phyloP scores from a whole-genome alignment of 2,329 filamentous ascomycete species.

The Diaporthe ampelina region DNA sequence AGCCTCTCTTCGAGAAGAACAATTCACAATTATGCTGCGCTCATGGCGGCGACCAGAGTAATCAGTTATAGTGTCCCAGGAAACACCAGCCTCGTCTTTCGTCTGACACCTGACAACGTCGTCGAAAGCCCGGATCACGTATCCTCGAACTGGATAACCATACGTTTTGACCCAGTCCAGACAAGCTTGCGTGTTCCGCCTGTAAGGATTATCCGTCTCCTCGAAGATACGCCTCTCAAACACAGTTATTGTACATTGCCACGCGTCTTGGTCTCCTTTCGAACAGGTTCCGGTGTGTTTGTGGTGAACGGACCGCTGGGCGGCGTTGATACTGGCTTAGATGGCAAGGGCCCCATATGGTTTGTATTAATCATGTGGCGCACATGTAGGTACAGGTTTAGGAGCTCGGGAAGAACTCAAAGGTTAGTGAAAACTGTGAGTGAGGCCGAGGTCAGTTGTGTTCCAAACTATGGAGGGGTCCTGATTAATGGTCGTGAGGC shows the following conservation, averaged over 20 bases:
- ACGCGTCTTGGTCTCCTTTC: not conserved
- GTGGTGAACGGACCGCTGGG: not conserved
- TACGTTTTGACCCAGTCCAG: not conserved
- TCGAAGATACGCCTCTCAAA: not conserved
- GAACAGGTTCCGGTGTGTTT: not conserved
- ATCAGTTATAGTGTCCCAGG: not conserved
- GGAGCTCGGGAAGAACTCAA: not conserved
- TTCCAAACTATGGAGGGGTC: not conserved
- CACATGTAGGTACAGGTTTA: not conserved
- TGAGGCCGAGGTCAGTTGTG: not conserved
- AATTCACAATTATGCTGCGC: not conserved
- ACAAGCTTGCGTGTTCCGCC: not conserved
- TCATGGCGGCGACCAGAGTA: not conserved
- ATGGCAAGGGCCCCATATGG: not conserved
- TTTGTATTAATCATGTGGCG: not conserved
- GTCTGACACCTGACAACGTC: not conserved
- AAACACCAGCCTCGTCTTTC: not conserved
- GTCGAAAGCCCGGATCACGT: not conserved
- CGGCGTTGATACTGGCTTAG: not conserved
- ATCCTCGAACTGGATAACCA: not conserved
- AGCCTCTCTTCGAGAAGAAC: not conserved
- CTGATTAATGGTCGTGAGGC: not conserved
- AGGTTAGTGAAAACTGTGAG: not conserved
- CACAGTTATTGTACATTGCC: not conserved
- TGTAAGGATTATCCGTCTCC: not conserved